Base-by-base conservation (phyloP, 2,329 filamentous ascomycete genomes). In the Colletotrichum lini region DNA sequence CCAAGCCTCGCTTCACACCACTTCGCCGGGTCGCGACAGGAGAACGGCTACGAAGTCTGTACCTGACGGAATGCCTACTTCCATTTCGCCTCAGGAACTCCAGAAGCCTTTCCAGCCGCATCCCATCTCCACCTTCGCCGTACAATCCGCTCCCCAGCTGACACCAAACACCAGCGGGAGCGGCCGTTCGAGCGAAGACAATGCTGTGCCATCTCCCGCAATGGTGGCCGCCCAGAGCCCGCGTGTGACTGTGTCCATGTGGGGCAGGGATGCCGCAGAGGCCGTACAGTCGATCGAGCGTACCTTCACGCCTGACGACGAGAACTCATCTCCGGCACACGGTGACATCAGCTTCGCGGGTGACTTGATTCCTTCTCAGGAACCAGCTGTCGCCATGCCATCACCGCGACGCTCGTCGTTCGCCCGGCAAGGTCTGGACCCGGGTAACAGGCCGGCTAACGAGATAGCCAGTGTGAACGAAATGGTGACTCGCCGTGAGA, bases 211-310 rank as follows among this genome's bases (percentile, higher is more conserved):
- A 2, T 78, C 79, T 54, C 75, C 81, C 10, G 75, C 81, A 60
- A 75, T 80, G 64, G 87, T 87, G 84, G 78, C 82, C 42, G 77
- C 80, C 23, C 84, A 83, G 70, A 90, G 88, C 75, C 88, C 88
- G 8, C 84, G 84, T 38, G 86, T 90, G 23, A 89, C 85, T 7
- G 86, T 90, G 58, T 90, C 88, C 1, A 80, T 88, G 73, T 90
- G 86, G 86, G 87, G 84, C 56, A 83, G 82, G 72, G 86, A 79
- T 52, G 77, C 76, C 45, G 77, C 66, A 54, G 70, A 76, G 26
- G 78, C 79, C 0, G 75, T 82, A 15, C 83, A 82, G 60, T 78
- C 82, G 8, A 73, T 83, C 45, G 84, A 86, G 70, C 82, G 82
- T 16, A 76, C 79, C 8, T 82, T 86, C 47, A 74, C 73, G 6